Evolutionary conservation across 768 basidiomycete species (phyloP).

Genomic region (Lanmaoa pseudosensibilis): DNA sequence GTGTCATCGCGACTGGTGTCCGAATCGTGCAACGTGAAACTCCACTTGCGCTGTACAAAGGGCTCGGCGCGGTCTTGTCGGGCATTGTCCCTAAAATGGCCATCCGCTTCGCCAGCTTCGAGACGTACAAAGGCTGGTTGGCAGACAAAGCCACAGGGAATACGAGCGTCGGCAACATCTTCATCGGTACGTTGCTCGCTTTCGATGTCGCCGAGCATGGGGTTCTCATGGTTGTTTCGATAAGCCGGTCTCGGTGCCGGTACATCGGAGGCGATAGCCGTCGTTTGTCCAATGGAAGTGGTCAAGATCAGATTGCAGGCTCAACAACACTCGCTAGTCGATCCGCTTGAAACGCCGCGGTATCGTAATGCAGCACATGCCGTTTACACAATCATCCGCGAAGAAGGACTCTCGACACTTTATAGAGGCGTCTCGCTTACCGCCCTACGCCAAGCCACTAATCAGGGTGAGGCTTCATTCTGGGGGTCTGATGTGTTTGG

Average conservation of each 20-base stretch:
- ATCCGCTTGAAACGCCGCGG: slow-evolving; percentile 89
- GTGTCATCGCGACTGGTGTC: slow-evolving; percentile 87
- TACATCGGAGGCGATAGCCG: slow-evolving; percentile 89
- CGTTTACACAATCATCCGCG: slow-evolving; percentile 88
- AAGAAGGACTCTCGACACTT: slow-evolving; percentile 82
- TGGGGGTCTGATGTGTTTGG: neutral
- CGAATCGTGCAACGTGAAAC: slow-evolving; percentile 91
- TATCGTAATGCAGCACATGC: slow-evolving; percentile 98
- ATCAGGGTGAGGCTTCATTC: slow-evolving; percentile 65
- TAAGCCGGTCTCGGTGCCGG: slow-evolving; percentile 93
- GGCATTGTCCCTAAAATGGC: slow-evolving; percentile 99
- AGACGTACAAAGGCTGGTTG: slow-evolving; percentile 86
- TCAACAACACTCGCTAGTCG: slow-evolving; percentile 94
- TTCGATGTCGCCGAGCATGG: neutral
- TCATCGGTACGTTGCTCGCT: slow-evolving; percentile 63
- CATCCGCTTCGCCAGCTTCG: slow-evolving; percentile 97
- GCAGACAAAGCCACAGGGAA: slow-evolving; percentile 76
- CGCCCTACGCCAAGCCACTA: slow-evolving; percentile 94
- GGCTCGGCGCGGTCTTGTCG: slow-evolving; percentile 91
- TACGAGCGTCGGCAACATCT: slow-evolving; percentile 77
- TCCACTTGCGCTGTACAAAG: slow-evolving; percentile 95
- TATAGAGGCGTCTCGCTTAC: slow-evolving; percentile 95
- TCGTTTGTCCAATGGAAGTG: slow-evolving; percentile 99
- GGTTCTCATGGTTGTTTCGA: slow-evolving; percentile 1
- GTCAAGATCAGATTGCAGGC: slow-evolving; percentile 98